Percentiles rank a stretch among this genome's conserved stretches.
phyloP scores from a whole-genome alignment of 495 filamentous ascomycete species.

The Talaromyces proteolyticus region DNA sequence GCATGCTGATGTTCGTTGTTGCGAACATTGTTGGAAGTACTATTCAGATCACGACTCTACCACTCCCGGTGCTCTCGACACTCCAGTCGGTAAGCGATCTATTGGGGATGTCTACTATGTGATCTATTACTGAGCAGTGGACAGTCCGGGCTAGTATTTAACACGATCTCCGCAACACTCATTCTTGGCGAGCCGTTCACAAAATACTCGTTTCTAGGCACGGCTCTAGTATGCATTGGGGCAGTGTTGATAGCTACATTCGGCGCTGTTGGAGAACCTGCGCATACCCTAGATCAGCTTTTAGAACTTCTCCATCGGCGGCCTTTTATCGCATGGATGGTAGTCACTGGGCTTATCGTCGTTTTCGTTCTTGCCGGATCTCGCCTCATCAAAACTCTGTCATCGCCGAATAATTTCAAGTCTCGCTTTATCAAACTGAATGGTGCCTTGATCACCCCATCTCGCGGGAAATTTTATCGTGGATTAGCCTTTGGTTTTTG shows the following conservation, averaged over 20 bases:
- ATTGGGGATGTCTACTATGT: neutral
- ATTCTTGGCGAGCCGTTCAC: constrained; percentile 95
- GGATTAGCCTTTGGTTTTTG: constrained; percentile 86
- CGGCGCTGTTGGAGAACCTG: constrained; percentile 91
- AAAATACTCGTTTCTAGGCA: constrained; percentile 81
- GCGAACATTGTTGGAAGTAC: constrained; percentile 92
- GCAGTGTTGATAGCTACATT: constrained; percentile 89
- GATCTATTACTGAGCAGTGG: constrained; percentile 8
- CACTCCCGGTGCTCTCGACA: constrained; percentile 89
- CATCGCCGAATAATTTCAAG: constrained; percentile 14
- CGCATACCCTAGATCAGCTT: constrained; percentile 80
- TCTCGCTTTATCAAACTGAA: constrained; percentile 18
- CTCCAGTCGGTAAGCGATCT: constrained; percentile 67
- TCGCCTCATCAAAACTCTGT: constrained; percentile 48
- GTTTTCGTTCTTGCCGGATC: constrained; percentile 57
- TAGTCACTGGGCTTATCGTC: constrained; percentile 66
- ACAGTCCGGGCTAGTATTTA: constrained; percentile 89
- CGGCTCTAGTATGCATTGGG: constrained; percentile 77
- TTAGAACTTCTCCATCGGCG: constrained; percentile 65
- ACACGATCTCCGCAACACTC: constrained; percentile 91
- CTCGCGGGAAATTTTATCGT: constrained; percentile 70
- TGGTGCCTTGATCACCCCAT: constrained; percentile 34
- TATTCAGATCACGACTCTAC: constrained; percentile 95
- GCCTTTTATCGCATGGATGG: constrained; percentile 90
- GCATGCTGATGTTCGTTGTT: constrained; percentile 95